These are phyloP conservation scores for Zasmidium angulare DNA, from an alignment of 2,329 filamentous ascomycete species.

Conservation along the genomic window DNA sequence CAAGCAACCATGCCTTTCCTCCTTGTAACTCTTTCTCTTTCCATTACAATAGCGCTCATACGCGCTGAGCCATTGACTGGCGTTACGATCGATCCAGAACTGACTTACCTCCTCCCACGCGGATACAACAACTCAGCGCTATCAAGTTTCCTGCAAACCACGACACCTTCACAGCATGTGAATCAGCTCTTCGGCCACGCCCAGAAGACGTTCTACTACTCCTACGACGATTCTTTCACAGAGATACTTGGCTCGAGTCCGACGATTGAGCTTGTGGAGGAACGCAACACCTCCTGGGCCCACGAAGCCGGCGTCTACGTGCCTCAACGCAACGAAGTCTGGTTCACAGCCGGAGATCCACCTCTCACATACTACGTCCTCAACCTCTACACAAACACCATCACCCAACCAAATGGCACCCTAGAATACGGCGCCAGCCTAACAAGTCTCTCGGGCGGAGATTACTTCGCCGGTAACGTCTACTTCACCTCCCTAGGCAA, in stretches of 20 bases:
- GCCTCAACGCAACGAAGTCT: not conserved
- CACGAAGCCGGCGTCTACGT: not conserved
- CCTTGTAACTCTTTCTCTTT: too few relatives aligned
- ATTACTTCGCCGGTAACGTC: not conserved
- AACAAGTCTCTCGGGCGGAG: not conserved
- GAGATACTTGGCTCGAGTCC: not conserved
- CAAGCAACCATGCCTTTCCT: too few relatives aligned
- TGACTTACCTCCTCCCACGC: not conserved
- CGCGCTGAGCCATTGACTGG: too few relatives aligned
- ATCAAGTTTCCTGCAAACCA: not conserved
- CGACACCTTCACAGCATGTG: not conserved
- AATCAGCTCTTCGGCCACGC: not conserved
- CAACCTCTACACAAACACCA: not conserved
- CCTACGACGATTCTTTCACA: not conserved
- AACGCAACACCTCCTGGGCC: not conserved
- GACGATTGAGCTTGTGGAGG: not conserved
- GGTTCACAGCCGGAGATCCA: not conserved
- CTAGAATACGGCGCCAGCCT: not conserved
- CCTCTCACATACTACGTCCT: not conserved
- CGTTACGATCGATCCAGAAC: too few relatives aligned
- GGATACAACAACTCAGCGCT: not conserved
- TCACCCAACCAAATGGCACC: not conserved
- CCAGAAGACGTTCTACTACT: not conserved
- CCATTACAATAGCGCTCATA: too few relatives aligned
- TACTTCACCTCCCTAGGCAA: constrained; percentile 6